These are phyloP conservation scores for Zychaea mexicana DNA, from an alignment of 371 early-diverging fungal species.

Conservation along the genomic window DNA sequence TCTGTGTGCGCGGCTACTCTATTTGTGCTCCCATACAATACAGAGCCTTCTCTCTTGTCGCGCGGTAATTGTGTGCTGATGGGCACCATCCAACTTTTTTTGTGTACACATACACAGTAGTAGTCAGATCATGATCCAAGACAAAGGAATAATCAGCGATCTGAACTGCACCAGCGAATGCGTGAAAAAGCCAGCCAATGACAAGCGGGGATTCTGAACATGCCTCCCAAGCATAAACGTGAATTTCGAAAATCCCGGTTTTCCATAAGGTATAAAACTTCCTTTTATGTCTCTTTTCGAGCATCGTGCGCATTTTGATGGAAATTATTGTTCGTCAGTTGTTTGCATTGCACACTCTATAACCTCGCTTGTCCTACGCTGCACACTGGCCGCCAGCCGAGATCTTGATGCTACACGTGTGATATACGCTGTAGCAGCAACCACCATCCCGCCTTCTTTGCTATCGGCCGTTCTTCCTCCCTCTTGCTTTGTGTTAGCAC, in stretches of 20 bases:
- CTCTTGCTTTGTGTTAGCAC: too few species aligned
- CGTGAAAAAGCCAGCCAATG: background rate
- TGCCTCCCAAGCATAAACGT: background rate
- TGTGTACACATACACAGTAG: too few species aligned
- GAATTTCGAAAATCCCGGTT: background rate
- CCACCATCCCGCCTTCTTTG: too few species aligned
- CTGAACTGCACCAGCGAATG: background rate
- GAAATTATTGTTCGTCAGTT: background rate
- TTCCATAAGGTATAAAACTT: background rate
- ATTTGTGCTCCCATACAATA: too few species aligned
- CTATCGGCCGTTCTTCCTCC: too few species aligned
- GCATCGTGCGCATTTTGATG: slow-evolving; percentile 2
- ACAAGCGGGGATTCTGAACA: background rate
- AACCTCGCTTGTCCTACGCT: background rate
- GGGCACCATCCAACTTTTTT: too few species aligned
- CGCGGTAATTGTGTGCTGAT: too few species aligned
- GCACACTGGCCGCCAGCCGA: too few species aligned
- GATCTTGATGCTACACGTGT: too few species aligned
- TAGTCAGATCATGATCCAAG: background rate
- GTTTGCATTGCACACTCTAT: background rate
- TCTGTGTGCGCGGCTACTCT: too few species aligned
- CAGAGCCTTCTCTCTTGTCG: too few species aligned
- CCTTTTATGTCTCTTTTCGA: background rate
- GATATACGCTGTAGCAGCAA: too few species aligned
- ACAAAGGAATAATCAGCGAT: background rate